phyloP scores from a whole-genome alignment of 306 rosid species.

The Inga laurina region DNA sequence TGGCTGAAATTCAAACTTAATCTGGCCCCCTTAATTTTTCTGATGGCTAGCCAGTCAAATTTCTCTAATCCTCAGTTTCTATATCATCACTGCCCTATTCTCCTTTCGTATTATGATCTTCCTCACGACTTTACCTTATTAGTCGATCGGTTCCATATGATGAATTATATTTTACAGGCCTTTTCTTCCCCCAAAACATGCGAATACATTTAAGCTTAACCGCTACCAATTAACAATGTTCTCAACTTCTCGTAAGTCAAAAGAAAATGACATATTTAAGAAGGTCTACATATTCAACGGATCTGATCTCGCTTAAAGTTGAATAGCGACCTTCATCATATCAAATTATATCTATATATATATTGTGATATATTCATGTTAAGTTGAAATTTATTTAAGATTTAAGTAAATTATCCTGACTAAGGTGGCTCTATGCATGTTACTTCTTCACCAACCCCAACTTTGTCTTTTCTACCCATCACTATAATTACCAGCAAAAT shows the following conservation, averaged over 20 bases:
- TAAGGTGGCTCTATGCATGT: not conserved
- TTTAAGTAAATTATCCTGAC: not conserved
- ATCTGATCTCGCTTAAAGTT: constrained; percentile 23
- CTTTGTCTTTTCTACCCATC: not conserved
- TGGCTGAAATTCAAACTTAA: not conserved
- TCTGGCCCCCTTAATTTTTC: not conserved
- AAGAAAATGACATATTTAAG: constrained; percentile 1
- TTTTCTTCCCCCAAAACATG: not conserved
- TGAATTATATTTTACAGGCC: not conserved
- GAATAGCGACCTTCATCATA: not conserved
- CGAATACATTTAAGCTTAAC: not conserved
- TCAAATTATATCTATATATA: not conserved
- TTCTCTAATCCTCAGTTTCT: not conserved
- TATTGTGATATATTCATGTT: not conserved
- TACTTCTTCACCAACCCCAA: constrained; percentile 7
- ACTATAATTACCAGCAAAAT: no score
- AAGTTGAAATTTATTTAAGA: not conserved
- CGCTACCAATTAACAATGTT: not conserved
- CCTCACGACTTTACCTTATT: not conserved
- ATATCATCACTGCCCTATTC: not conserved
- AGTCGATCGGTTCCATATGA: not conserved
- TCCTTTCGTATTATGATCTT: not conserved
- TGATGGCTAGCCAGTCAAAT: not conserved
- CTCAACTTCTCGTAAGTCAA: constrained; percentile 8
- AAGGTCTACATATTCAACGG: constrained; percentile 35